Percentiles rank a stretch among this genome's conserved stretches.
Evolutionary conservation across 306 rosid genomes (phyloP).

Genomic region (Cicer judaicum): DNA sequence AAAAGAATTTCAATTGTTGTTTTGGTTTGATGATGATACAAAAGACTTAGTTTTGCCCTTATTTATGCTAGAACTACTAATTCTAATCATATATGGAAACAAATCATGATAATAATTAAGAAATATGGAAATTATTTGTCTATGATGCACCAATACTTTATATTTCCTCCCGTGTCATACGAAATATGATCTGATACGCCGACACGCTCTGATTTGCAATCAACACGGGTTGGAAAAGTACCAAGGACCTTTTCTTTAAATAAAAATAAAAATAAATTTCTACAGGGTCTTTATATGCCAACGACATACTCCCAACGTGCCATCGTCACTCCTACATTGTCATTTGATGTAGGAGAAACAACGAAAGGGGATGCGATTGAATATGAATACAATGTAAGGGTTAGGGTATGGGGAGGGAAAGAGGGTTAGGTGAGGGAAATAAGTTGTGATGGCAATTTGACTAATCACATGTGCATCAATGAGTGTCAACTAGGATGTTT

Average conservation of each 20-base stretch:
- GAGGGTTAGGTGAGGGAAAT: not conserved
- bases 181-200: not conserved
- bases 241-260: not conserved
- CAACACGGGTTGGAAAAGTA: not conserved
- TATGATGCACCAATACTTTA: not conserved
- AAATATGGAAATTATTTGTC: not conserved
- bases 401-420: not conserved
- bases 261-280: not conserved
- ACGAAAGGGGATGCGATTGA: not conserved
- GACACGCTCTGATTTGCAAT: not conserved
- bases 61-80: constrained; percentile 6
- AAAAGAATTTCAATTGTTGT: not conserved
- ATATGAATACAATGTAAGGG: not conserved
- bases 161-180: not conserved
- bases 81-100: not conserved
- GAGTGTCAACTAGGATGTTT: constrained; percentile 3
- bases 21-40: not conserved
- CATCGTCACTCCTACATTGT: not conserved
- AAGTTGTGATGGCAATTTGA: not conserved
- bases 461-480: not conserved
- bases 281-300: not conserved
- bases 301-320: not conserved
- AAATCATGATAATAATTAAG: not conserved
- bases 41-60: not conserved
- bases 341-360: constrained; percentile 12